A percentile compares a stretch with the other conserved stretches of the same genome.
These are phyloP conservation scores for Phialophora expanda DNA, from an alignment of 2,329 filamentous ascomycete species.

Conservation along the genomic window DNA sequence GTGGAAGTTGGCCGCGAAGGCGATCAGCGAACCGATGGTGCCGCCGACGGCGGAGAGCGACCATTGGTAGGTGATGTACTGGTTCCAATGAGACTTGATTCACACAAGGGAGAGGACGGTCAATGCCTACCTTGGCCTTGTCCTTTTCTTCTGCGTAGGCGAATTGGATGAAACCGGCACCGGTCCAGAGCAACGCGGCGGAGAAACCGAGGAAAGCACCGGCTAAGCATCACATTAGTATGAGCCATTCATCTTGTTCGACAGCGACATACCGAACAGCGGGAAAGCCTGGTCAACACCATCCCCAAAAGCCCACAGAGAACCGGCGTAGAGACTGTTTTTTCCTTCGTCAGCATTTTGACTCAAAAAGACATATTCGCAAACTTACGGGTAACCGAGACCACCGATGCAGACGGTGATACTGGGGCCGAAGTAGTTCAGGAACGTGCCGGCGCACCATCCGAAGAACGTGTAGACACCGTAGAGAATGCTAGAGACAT, in stretches of 20 bases:
- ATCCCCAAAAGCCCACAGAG: slow-evolving; percentile 35
- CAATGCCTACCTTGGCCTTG: slow-evolving; percentile 12
- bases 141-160: slow-evolving; percentile 25
- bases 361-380: no score
- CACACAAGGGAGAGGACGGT: not conserved
- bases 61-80: slow-evolving; percentile 34
- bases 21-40: slow-evolving; percentile 28
- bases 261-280: slow-evolving; percentile 1
- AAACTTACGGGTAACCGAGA: slow-evolving; percentile 5
- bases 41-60: slow-evolving; percentile 17
- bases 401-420: slow-evolving; percentile 24
- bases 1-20: slow-evolving; percentile 27
- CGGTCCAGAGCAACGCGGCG: slow-evolving; percentile 29
- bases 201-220: slow-evolving; percentile 27
- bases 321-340: slow-evolving; percentile 28
- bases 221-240: not conserved
- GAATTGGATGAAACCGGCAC: slow-evolving; percentile 11
- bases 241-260: no score
- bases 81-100: not conserved
- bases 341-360: no score
- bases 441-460: slow-evolving; percentile 25
- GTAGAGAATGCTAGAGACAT: slow-evolving; percentile 30
- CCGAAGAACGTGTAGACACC: slow-evolving; percentile 29
- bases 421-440: slow-evolving; percentile 33
- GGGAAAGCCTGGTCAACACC: slow-evolving; percentile 32